Conservation (phyloP, 2,329 filamentous ascomycete species). For the Colletotrichum orchidophilum region DNA sequence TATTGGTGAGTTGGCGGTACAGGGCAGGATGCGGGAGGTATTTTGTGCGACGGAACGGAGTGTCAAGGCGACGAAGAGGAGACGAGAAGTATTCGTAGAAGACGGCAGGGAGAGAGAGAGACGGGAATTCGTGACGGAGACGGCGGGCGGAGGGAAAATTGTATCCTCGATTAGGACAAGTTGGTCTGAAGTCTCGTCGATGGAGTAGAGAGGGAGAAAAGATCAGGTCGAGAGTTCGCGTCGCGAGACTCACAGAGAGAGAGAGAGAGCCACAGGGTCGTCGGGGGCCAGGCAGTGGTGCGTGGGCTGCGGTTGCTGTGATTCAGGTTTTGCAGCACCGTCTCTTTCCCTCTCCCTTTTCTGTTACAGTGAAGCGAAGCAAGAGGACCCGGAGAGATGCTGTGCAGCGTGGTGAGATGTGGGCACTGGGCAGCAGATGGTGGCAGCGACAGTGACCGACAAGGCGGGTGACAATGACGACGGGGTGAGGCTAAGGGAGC, state of each 20-base stretch:
- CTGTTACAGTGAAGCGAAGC: not conserved
- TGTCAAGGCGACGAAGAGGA: conserved; percentile 10
- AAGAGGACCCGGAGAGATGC: not conserved
- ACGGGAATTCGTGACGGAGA: not conserved
- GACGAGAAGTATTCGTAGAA: conserved; percentile 3
- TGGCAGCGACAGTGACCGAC: not conserved
- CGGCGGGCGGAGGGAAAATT: not conserved
- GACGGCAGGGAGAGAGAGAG: conserved; percentile 17
- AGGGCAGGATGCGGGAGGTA: conserved; percentile 3
- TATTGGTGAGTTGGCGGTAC: not conserved
- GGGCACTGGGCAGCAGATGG: not conserved
- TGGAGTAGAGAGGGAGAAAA: conserved; percentile 1
- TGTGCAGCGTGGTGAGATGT: not conserved
- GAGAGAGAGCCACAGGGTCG: not conserved
- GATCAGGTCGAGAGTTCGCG: not conserved
- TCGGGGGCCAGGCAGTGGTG: conserved; percentile 1
- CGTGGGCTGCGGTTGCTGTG: not conserved
- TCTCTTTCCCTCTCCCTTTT: not conserved
- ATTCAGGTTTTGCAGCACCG: not conserved
- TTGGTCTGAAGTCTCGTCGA: not conserved
- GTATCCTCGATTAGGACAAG: not conserved
- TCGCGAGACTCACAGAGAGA: not conserved
- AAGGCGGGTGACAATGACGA: conserved; percentile 12
- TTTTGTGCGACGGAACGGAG: conserved; percentile 23
- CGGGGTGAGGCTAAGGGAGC: not conserved